Evolutionary conservation across 306 rosid species (phyloP), one percentile per base, ranked within the genome.

Genomic region (Cyclanthera cordifolia): DNA sequence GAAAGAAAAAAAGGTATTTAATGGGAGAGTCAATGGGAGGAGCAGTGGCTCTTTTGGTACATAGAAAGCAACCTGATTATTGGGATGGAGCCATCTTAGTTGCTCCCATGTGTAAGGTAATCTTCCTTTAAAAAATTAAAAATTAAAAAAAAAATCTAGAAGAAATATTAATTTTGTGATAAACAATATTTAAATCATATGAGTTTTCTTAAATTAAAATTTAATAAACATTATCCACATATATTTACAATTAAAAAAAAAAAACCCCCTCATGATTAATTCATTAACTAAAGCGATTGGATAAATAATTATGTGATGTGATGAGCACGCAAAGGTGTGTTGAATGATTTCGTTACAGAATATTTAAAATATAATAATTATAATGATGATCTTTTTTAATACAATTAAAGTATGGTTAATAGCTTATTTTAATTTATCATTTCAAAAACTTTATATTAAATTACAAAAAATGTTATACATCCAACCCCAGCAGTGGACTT

Each of bases 1-100:
- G 70, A 50, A 75, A 81, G 12, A 90, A 81, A 73, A 82, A 78
- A 87, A 86, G 95, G 73, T 88, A 8, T 73, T 74, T 94, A 74
- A 2, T 90, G 37, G 99, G 99, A 5, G 99, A 94, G 78, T 94
- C 99, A 13, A 86, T 94, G 97, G 99, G 99, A 76, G 99, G 99
- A 74, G 96, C 91, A 1, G 87, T 86, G 78, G 91, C 83, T 69
- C 82, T 94, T 12, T 80, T 80, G 2, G 66, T 94, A 71, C 88
- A 94, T 72, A 54, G 84, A 67, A 86, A 83, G 55, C 82, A 23
- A 73, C 96, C 95, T 16, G 66, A 70, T 0, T 94, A 21, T n/a
- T 94, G 96, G 95, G 99, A 94, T 78, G 99, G 95, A 23, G 97
- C 96, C 0, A 74, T 94, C 53, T 79, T 94, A 85, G 88, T 77